Conservation (phyloP, 2,329 filamentous ascomycete genomes). For the Calonectria leucothoes region DNA sequence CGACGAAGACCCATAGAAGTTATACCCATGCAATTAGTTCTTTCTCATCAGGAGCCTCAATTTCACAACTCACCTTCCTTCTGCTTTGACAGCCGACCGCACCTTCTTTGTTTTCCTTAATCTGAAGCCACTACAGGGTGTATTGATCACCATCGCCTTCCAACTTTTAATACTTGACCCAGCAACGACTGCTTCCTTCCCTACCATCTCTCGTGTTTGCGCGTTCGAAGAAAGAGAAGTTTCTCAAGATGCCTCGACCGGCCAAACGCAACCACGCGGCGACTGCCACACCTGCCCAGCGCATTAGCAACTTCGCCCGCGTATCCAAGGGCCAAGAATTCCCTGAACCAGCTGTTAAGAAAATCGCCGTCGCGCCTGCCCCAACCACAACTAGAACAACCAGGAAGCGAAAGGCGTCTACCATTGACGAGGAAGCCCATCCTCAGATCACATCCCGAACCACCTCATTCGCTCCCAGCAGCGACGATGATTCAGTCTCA, state of each 20-base stretch:
- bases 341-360: slow-evolving; percentile 47
- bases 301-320: slow-evolving; percentile 59
- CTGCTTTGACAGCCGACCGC: background rate
- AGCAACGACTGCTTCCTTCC: slow-evolving; percentile 10
- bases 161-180: background rate
- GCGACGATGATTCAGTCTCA: slow-evolving; percentile 42
- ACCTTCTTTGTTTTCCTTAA: slow-evolving; percentile 2
- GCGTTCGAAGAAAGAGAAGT: slow-evolving; percentile 1
- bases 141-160: background rate
- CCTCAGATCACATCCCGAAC: slow-evolving; percentile 40
- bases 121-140: background rate
- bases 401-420: slow-evolving; percentile 54
- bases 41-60: slow-evolving; percentile 11
- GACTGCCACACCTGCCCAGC: slow-evolving; percentile 32
- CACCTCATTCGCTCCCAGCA: slow-evolving; percentile 49
- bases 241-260: slow-evolving; percentile 40
- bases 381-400: slow-evolving; percentile 30
- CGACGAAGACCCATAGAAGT: slow-evolving; percentile 19
- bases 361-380: slow-evolving; percentile 43
- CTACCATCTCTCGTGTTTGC: slow-evolving; percentile 8
- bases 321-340: slow-evolving; percentile 56
- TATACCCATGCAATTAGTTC: slow-evolving; percentile 11
- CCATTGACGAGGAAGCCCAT: slow-evolving; percentile 40
- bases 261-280: slow-evolving; percentile 38
- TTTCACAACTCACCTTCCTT: slow-evolving; percentile 15